Base-by-base conservation (phyloP, 257 asterid genomes). In the Nicotiana benthamiana region DNA sequence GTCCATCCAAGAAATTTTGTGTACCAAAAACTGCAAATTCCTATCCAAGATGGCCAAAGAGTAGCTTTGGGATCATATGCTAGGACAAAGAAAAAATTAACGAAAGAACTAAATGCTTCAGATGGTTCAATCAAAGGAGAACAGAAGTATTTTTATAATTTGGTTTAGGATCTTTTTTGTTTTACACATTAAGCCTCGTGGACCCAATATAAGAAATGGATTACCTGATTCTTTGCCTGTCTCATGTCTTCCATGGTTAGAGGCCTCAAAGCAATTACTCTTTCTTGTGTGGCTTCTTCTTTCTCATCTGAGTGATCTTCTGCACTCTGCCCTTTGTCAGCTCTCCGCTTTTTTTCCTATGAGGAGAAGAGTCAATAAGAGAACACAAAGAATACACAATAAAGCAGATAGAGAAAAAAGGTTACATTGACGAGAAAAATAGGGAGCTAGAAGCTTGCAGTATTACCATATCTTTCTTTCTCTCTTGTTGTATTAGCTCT, bases 191-290 rank as follows among this genome's bases (percentile, higher is more conserved):
- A 15, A 51, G 18, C 16, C 60, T 72, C 78, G 20, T 27, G 77
- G 40, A 48, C 15, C 40, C 9, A 8, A 48, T 30, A 74, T 48
- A 74, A 48, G 32, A 68, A 61, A 40, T 27, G 32, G 8, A 54
- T 80, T 87, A 93, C 98, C 98, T 93, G 97, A 85, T 91, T 90
- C 92, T 90, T 92, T 52, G 98, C 97, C 85, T 88, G 92, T 87
- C 84, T 91, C 89, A 94, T 82, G 87, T 94, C 98, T 86, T 89
- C 98, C 98, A 94, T 94, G 88, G 86, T 93, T 82, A 94, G 87
- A 83, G 94, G 87, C 87, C 97, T 90, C 86, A 93, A 83, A 64
- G 90, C 74, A 80, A 93, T 91, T 81, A 82, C 88, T 61, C 83
- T 87, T 75, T 90, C 94, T 85, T 87, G 91, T 77, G 85, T 78